phyloP scores from a whole-genome alignment of 1,139 yeast genomes.

The Zhuliangozyma blackwelliae region DNA sequence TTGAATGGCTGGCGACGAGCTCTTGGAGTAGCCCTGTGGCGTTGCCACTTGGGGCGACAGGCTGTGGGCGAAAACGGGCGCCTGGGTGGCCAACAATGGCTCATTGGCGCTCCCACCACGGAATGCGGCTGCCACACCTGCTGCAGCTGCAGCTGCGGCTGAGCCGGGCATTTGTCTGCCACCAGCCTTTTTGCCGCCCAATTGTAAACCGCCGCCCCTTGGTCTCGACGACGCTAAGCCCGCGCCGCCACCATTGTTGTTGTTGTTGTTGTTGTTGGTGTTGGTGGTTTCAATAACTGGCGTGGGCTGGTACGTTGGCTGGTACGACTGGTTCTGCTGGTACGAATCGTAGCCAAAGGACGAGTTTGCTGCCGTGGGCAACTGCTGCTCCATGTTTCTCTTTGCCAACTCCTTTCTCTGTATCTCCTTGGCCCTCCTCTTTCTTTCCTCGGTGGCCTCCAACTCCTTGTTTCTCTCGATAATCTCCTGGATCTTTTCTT shows the following conservation, averaged over 20 bases:
- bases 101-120: too few species aligned
- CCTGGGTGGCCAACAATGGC: conserved; percentile 9
- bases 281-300: conserved; percentile 20
- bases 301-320: conserved; percentile 34
- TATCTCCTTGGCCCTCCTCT: conserved; percentile 91
- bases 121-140: too few species aligned
- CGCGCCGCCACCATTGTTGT: conserved; percentile 11
- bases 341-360: conserved; percentile 18
- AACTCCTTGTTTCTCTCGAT: conserved; percentile 95
- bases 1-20: conserved; percentile 23
- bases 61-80: conserved; percentile 19
- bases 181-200: conserved; percentile 53
- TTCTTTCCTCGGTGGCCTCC: conserved; percentile 96
- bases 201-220: conserved; percentile 72
- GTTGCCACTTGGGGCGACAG: conserved; percentile 8
- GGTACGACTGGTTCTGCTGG: conserved; percentile 21
- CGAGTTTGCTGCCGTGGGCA: conserved; percentile 4
- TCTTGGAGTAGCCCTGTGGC: conserved; percentile 9
- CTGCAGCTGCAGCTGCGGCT: not conserved
- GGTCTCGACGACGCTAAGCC: conserved; percentile 16
- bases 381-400: conserved; percentile 38
- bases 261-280: conserved; percentile 4
- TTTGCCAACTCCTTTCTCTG: conserved; percentile 81
- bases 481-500: conserved; percentile 96
- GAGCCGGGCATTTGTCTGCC: too few species aligned